Base-by-base conservation (phyloP, 768 basidiomycete species). In the Sarcomyxa edulis region DNA sequence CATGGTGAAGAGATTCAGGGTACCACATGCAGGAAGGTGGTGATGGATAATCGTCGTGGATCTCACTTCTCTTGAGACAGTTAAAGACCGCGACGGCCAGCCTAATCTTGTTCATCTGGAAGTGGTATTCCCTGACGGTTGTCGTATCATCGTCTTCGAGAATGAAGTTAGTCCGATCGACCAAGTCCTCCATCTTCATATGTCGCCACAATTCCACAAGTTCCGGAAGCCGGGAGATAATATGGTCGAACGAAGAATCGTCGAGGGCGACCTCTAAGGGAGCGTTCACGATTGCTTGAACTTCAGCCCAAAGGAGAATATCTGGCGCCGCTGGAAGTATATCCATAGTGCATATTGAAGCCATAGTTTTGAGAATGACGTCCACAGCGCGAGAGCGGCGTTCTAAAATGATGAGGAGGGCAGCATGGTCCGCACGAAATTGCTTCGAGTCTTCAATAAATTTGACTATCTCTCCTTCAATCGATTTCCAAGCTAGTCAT, bases 401-500 rank as follows among this genome's bases (percentile, higher is more conserved):
- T 7, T 4, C 14, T 11, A 19, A 16, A 19, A 39, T 7, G 19
- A 39, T 7, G 9, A 7, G 7, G 33, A 12, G 6, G 7, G 7
- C 28, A n/a, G n/a, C 38, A 20, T 19, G 20, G 18, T 14, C n/a
- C 16, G 18, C 11, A n/a, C n/a, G 28, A 11, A 10, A 7, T 8
- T 22, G 30, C 44, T 53, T 63, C 65, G 76, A 68, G 32, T 56
- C 48, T 32, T 68, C 52, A 73, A 79, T 76, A 44, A 61, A 73
- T 25, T 46, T 45, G 33, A 76, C 42, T 39, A 78, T 55, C 10
- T 62, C 60, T 2, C 18, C 37, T 46, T 61, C 55, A 39, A 79
- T 76, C 19, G 74, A 74, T 12, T 52, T 50, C 77, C 77, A 79
- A 26, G 76, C 77, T 76, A 32, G 5, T 19, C 19, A 31, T 28